phyloP scores from a whole-genome alignment of 192 early-diverging fungal genomes.

The Radiomyces spectabilis region DNA sequence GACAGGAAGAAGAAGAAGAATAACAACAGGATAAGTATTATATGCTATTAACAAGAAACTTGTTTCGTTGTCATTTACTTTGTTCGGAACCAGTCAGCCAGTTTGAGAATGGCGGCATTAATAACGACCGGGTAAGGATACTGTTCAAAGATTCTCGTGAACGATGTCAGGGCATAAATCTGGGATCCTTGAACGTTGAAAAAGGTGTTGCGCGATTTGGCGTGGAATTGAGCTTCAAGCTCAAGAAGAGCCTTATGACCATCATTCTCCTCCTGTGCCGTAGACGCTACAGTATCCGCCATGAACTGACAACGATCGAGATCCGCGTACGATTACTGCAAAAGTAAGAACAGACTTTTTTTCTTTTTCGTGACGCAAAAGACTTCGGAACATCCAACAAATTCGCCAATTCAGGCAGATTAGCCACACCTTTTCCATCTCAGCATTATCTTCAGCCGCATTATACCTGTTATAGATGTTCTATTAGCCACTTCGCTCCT shows the following conservation, averaged over 20 bases:
- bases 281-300: too few species aligned
- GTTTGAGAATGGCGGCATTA: slow-evolving; percentile 39
- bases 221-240: slow-evolving; percentile 18
- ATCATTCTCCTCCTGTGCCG: too few species aligned
- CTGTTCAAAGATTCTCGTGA: slow-evolving; percentile 34
- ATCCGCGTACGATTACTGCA: too few species aligned
- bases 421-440: too few species aligned
- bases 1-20: neutral
- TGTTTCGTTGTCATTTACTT: slow-evolving; percentile 14
- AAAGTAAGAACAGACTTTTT: too few species aligned
- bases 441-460: too few species aligned
- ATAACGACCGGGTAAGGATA: slow-evolving; percentile 38
- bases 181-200: slow-evolving; percentile 20
- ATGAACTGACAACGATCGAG: too few species aligned
- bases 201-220: neutral
- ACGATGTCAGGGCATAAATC: slow-evolving; percentile 32
- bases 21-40: neutral
- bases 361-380: too few species aligned
- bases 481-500: too few species aligned
- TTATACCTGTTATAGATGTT: too few species aligned
- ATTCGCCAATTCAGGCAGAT: too few species aligned
- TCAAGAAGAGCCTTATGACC: slow-evolving; percentile 22
- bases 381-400: too few species aligned
- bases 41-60: neutral
- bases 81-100: slow-evolving; percentile 39